Base-by-base conservation (phyloP, 2,329 filamentous ascomycete genomes). In the Fusarium robinianum region DNA sequence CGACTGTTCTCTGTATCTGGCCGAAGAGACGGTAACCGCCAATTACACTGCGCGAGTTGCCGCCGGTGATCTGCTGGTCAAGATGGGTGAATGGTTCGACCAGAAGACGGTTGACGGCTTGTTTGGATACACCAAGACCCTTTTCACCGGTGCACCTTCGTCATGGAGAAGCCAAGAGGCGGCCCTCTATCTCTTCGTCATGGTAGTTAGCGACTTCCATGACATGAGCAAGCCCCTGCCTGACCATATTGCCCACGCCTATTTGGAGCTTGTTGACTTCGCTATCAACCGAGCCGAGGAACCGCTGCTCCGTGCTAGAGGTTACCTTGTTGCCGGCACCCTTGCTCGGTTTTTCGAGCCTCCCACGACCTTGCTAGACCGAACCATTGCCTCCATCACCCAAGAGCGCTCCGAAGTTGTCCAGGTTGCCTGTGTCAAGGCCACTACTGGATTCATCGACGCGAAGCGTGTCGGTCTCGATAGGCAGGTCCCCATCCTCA, bases 41-140 rank as follows among this genome's bases (percentile, higher is more conserved):
- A 97, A 97, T 67, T 99, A 97, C 71, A 96, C 94, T 0, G 88
- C 94, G 10, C 84, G 94, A 56, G 95, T 90, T 12, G 94, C 92
- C 26, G 94, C 90, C 53, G 91, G 90, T 34, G 94, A 97, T 65
- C 74, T 99, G 34, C 79, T 96, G 18, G 90, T 96, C 69, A 96
- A 96, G 71, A 76, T 96, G 46, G 89, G 88, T 33, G 91, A 96
- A 67, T 96, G 90, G 91, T 79, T 95, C 40, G 82, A 84, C 55
- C 77, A 81, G 40, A 82, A 81, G 38, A 85, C 89, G 1, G 76
- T 95, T 9, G 87, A 95, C 60, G 89, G 87, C 6, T 77, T 96
- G 26, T 83, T 91, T 46, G 79, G 81, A 9, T 87, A 90, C 67
- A 88, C 88, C 22, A 85, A 87, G 64, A 75, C 78, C 6, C 74